phyloP scores from a whole-genome alignment of 2,329 filamentous ascomycete species.

The Aurifilum marmelostoma region DNA sequence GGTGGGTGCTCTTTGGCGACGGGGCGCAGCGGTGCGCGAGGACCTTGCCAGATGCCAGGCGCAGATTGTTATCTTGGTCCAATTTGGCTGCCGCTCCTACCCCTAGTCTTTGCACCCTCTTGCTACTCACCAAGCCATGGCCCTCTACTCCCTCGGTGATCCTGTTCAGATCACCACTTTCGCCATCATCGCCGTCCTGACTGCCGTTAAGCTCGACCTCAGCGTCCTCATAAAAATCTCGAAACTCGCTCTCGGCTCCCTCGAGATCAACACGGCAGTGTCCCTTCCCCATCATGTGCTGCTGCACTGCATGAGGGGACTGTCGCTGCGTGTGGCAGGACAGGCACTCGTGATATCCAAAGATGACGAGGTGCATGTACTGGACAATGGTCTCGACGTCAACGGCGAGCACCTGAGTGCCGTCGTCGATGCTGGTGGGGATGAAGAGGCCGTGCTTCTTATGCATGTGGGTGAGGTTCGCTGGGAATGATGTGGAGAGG shows the following conservation, averaged over 20 bases:
- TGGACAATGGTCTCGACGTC: constrained; percentile 51
- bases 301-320: constrained; percentile 49
- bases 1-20: neutral
- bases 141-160: neutral
- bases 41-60: constrained; percentile 41
- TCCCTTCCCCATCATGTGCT: constrained; percentile 54
- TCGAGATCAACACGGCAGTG: constrained; percentile 48
- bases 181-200: constrained; percentile 20
- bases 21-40: constrained; percentile 36
- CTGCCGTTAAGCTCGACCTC: neutral
- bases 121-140: neutral
- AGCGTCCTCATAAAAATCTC: constrained; percentile 45
- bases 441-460: constrained; percentile 51
- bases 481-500: constrained; percentile 37
- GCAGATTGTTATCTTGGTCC: constrained; percentile 32
- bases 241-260: constrained; percentile 41
- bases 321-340: constrained; percentile 49
- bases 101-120: neutral
- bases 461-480: constrained; percentile 53
- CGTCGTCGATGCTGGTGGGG: constrained; percentile 37
- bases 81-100: neutral
- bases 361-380: constrained; percentile 54
- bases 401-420: constrained; percentile 41
- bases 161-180: neutral
- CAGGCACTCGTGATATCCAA: constrained; percentile 53